These are phyloP conservation scores for Dictyostelium citrinum DNA, from an alignment of 78 protist genomes.

Conservation along the genomic window DNA sequence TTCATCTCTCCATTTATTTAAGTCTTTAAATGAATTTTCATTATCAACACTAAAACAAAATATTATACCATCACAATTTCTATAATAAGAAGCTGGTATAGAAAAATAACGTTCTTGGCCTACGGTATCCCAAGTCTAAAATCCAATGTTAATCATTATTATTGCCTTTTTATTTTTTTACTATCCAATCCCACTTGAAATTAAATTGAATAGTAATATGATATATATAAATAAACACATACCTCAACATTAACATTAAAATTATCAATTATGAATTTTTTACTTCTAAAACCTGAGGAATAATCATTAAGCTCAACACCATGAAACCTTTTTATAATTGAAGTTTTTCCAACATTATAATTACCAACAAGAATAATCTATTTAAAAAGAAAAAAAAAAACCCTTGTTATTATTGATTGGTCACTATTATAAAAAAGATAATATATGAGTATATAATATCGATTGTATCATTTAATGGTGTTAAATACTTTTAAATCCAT, in stretches of 20 bases:
- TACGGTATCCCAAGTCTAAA: neutral
- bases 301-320: neutral
- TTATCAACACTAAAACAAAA: neutral
- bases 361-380: neutral
- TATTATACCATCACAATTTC: neutral
- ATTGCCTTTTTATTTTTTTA: no score
- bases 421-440: no score
- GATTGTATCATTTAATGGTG: no score
- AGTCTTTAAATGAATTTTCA: neutral
- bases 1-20: neutral
- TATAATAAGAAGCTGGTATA: no score
- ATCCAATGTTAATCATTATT: no score
- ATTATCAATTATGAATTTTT: neutral
- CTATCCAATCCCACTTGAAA: no score
- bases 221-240: no score
- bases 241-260: neutral
- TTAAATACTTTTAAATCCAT: no score
- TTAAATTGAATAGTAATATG: no score
- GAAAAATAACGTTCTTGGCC: neutral
- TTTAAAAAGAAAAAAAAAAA: no score
- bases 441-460: no score
- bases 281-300: neutral
- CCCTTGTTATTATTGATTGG: no score
- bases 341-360: neutral
- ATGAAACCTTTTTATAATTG: neutral